Conservation (phyloP, 2,329 filamentous ascomycete genomes). For the Colletotrichum sublineola region DNA sequence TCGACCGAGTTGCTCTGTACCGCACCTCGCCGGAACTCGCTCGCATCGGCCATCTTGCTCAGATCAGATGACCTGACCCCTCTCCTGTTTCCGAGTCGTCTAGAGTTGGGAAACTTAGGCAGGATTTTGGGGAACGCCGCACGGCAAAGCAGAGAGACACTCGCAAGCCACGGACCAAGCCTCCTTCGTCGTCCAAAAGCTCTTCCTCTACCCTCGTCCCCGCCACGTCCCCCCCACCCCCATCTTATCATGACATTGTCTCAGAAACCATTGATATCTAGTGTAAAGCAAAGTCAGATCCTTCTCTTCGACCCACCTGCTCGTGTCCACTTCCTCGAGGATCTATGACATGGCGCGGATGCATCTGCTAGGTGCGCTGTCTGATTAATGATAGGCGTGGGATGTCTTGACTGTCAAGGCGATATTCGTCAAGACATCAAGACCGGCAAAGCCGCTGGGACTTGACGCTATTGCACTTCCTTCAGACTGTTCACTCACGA, state of each 20-base stretch:
- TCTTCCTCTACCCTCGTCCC: background rate
- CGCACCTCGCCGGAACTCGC: constrained; percentile 27
- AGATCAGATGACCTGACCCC: constrained; percentile 5
- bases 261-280: constrained; percentile 10
- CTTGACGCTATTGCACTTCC: background rate
- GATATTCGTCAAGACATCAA: background rate
- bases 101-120: background rate
- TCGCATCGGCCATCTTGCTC: constrained; percentile 37
- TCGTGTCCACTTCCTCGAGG: background rate
- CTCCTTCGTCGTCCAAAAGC: constrained; percentile 11
- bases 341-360: constrained; percentile 5
- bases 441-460: background rate
- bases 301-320: background rate
- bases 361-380: background rate
- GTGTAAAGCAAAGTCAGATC: background rate
- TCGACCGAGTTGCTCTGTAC: constrained; percentile 26
- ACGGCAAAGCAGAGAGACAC: background rate
- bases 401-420: background rate
- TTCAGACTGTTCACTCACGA: background rate
- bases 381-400: background rate
- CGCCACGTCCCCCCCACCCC: background rate
- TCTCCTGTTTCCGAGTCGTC: background rate
- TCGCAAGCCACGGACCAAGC: constrained; percentile 1
- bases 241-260: background rate
- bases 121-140: background rate